Percentiles rank a stretch among this genome's conserved stretches.
These are phyloP conservation scores for Solanum aculeatissimum DNA, from an alignment of 305 asterid species.

Conservation along the genomic window DNA sequence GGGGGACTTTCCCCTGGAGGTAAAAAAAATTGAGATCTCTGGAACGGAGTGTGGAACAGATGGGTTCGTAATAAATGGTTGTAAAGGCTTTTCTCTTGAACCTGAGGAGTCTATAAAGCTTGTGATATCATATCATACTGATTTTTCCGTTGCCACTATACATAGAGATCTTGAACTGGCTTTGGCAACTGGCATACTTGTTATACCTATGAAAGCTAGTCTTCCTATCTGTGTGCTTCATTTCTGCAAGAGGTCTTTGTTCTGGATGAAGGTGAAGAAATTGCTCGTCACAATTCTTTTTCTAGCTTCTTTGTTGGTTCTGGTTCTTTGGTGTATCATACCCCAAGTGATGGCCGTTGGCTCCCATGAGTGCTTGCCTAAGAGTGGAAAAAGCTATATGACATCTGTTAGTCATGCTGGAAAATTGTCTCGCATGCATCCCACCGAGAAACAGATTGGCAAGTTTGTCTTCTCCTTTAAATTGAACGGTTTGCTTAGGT, in stretches of 20 bases:
- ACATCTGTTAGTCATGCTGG: conserved; percentile 7
- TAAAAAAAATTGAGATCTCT: conserved; percentile 49
- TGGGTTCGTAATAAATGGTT: conserved; percentile 54
- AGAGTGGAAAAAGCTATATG: conserved; percentile 25
- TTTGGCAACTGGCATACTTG: conserved; percentile 62
- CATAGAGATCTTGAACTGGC: conserved; percentile 78
- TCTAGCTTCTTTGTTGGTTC: conserved; percentile 21
- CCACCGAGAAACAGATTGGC: conserved; percentile 12
- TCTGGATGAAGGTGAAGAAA: conserved; percentile 53
- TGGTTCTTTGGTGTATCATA: conserved; percentile 32
- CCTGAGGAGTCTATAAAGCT: conserved; percentile 69
- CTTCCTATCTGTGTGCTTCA: conserved; percentile 45
- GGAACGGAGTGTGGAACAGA: conserved; percentile 67
- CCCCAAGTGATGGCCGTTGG: conserved; percentile 24
- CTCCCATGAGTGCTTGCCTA: conserved; percentile 18
- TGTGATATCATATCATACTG: conserved; percentile 46
- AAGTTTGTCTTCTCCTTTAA: conserved; percentile 12
- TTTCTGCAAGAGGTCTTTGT: conserved; percentile 52
- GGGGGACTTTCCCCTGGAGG: conserved; percentile 74
- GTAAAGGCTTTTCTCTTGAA: conserved; percentile 55
- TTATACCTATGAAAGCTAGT: conserved; percentile 85
- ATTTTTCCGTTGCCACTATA: conserved; percentile 51
- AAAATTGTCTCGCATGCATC: conserved; percentile 15
- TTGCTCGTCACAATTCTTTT: conserved; percentile 21
- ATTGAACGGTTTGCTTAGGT: conserved; percentile 19